phyloP scores from a whole-genome alignment of 2,329 filamentous ascomycete species.

The Uncinocarpus reesii region DNA sequence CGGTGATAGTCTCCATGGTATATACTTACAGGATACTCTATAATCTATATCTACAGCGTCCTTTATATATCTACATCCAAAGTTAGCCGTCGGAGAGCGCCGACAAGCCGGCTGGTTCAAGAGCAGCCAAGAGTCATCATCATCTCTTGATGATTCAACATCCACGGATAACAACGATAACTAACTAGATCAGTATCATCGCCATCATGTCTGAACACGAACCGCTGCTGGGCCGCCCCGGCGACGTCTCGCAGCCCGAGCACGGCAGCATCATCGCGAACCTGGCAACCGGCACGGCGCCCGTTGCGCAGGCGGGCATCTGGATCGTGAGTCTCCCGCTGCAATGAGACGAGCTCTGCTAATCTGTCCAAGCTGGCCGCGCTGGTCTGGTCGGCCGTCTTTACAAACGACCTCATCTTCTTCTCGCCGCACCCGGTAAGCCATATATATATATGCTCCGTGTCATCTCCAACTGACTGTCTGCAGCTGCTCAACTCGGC shows the following conservation, averaged over 20 bases:
- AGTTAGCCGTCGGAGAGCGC: too few relatives aligned
- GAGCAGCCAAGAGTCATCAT: too few relatives aligned
- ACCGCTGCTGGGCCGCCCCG: conserved; percentile 59
- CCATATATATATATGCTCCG: not conserved
- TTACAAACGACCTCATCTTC: conserved; percentile 60
- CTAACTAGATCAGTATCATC: too few relatives aligned
- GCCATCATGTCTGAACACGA: too few relatives aligned
- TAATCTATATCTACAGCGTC: too few relatives aligned
- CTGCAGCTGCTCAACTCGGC: conserved; percentile 46
- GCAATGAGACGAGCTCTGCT: too few relatives aligned
- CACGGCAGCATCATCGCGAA: conserved; percentile 58
- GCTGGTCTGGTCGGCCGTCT: conserved; percentile 67
- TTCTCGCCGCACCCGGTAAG: conserved; percentile 83
- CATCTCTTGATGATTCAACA: too few relatives aligned
- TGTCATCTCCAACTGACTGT: not conserved
- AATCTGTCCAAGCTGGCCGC: conserved; percentile 62
- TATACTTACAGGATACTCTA: too few relatives aligned
- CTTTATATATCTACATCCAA: too few relatives aligned
- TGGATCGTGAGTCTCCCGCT: conserved; percentile 47
- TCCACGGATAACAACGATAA: too few relatives aligned
- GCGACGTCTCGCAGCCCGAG: conserved; percentile 62
- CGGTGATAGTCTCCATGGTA: conserved; percentile 1
- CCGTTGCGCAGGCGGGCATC: conserved; percentile 67
- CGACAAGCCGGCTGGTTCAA: too few relatives aligned
- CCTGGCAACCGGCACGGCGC: conserved; percentile 65